These are phyloP conservation scores for Colletotrichum musae DNA, from an alignment of 2,329 filamentous ascomycete genomes.

Conservation along the genomic window DNA sequence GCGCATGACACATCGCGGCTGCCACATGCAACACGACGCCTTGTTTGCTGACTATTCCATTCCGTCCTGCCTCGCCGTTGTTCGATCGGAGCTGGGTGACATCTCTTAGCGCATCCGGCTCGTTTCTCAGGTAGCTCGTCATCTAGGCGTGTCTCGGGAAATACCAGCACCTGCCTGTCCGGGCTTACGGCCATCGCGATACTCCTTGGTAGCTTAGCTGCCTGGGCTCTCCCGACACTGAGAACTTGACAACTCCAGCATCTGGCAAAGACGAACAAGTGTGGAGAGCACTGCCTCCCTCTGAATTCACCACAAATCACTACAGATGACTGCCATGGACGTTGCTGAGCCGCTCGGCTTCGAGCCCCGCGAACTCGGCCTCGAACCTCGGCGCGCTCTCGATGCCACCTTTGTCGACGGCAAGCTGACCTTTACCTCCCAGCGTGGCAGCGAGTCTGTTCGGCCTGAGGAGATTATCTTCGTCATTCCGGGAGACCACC, in stretches of 20 bases:
- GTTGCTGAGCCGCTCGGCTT: conserved; percentile 25
- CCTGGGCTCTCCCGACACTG: neutral
- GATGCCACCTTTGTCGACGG: conserved; percentile 37
- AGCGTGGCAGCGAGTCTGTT: conserved; percentile 30
- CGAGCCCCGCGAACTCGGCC: conserved; percentile 30
- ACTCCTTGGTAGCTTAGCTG: neutral
- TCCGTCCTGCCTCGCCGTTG: neutral
- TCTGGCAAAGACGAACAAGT: neutral
- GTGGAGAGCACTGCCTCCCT: neutral
- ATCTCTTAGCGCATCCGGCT: conserved; percentile 23
- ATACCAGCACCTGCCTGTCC: conserved; percentile 26
- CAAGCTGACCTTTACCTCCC: conserved; percentile 31
- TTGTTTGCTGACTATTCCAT: conserved; percentile 18
- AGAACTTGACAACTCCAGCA: neutral
- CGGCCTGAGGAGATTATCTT: conserved; percentile 46
- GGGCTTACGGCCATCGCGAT: conserved; percentile 3
- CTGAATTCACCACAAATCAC: neutral
- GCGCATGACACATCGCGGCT: conserved; percentile 17
- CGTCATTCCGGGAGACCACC: conserved; percentile 32
- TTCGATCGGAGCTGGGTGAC: conserved; percentile 7
- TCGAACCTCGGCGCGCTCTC: conserved; percentile 31
- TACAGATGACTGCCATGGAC: conserved; percentile 1
- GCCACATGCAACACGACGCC: neutral
- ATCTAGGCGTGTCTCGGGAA: neutral
- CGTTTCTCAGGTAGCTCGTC: neutral